Evolutionary conservation across 1,139 yeast species (phyloP).

Genomic region (Zygotorulaspora mrakii): DNA sequence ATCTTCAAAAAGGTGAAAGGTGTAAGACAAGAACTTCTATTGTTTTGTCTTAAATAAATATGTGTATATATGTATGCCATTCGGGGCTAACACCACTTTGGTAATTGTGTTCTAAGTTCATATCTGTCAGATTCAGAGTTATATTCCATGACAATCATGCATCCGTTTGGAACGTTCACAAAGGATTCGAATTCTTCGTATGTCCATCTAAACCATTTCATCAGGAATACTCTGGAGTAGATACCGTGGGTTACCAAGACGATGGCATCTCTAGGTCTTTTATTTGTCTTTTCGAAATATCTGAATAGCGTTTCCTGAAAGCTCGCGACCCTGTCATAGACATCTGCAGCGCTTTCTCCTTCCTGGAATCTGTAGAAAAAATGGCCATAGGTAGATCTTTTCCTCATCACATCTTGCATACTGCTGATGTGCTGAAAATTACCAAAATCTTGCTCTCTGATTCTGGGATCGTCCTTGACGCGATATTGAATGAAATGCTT

Average conservation of each 20-base stretch:
- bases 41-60: no score
- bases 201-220: conserved; percentile 93
- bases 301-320: conserved; percentile 83
- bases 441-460: conserved; percentile 93
- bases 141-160: conserved; percentile 72
- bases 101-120: conserved; percentile 49
- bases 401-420: conserved; percentile 70
- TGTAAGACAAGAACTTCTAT: no score
- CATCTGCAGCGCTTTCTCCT: conserved; percentile 96
- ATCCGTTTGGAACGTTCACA: conserved; percentile 80
- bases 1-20: no score
- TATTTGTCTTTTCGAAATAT: conserved; percentile 51
- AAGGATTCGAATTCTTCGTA: conserved; percentile 83
- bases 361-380: conserved; percentile 87
- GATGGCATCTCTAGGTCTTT: conserved; percentile 45
- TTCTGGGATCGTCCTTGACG: conserved; percentile 78
- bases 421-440: conserved; percentile 64
- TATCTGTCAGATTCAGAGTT: conserved; percentile 45
- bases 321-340: conserved; percentile 83
- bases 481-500: conserved; percentile 48
- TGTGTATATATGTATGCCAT: no score
- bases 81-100: conserved; percentile 50
- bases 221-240: conserved; percentile 85
- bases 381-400: conserved; percentile 83
- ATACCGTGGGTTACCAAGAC: conserved; percentile 90